Base-by-base conservation (phyloP, 768 basidiomycete genomes). In the Flagelloscypha sp. region DNA sequence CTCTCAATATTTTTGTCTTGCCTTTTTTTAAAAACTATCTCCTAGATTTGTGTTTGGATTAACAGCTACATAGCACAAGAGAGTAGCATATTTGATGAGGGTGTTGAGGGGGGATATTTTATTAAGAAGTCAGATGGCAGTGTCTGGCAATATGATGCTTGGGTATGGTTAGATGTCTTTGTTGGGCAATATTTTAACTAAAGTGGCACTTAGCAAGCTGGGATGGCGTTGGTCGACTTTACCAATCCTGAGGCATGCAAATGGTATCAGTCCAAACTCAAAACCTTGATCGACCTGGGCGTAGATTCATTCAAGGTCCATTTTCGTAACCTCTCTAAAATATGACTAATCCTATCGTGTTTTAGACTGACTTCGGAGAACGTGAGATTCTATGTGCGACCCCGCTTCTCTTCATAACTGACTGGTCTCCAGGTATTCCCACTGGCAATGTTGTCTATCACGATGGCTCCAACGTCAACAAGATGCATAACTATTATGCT, bases 221-320 rank as follows among this genome's bases (percentile, higher is more conserved):
- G 56, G 6, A 59, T 59, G 58, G 58, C 59, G 4, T 58, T 59
- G 36, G 61, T 72, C 29, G 69, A 70, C 40, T 68, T 64, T 37
- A 58, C 60, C 21, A 64, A 63, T 38, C 74, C 75, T 2, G 63
- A 52, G 5, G 75, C 76, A 12, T 55, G 68, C 37, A 57, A 66
- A 42, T 79, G 76, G 76, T 79, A 74, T 46, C 52, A 47, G 11
- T 59, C 52, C 41, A 72, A 76, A 40, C 54, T 78, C n/a, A 38
- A 48, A 12, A 59, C 59, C 1, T 58, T 79, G 18, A 53, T 79
- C 30, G 72, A 74, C 38, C 58, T 75, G 22, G 73, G 72, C 6
- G 72, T 73, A 18, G 72, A 73, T 45, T 55, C 60, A 29, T 71
- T 74, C 38, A 74, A 70, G 13, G 67, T 67, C 42, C n/a, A n/a